These are phyloP conservation scores for Plasmodium gallinaceum DNA, from an alignment of 169 alveolate species.

Conservation along the genomic window DNA sequence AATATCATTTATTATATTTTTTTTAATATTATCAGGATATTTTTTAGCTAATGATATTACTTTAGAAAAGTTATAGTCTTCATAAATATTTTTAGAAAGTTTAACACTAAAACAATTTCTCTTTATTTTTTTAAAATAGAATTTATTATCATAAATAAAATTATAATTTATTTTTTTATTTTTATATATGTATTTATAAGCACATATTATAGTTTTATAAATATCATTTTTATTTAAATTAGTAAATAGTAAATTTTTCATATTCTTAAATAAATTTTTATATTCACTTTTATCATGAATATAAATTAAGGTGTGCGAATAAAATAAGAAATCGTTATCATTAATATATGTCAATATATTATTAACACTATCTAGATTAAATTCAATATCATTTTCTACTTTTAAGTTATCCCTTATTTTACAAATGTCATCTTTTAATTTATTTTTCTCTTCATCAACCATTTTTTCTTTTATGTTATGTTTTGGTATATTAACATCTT, in stretches of 20 bases:
- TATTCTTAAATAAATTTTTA: conserved; percentile 39
- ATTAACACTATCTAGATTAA: neutral
- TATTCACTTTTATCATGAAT: conserved; percentile 45
- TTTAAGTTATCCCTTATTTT: neutral
- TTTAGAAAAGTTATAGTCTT: conserved; percentile 17
- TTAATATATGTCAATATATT: conserved; percentile 33
- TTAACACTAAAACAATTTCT: neutral
- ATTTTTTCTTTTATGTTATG: neutral
- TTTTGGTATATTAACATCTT: neutral
- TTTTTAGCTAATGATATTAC: conserved; percentile 14
- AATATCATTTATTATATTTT: conserved; percentile 47
- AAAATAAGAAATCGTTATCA: conserved; percentile 59
- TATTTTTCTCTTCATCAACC: neutral
- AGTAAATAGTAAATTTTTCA: conserved; percentile 31
- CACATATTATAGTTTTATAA: conserved; percentile 36
- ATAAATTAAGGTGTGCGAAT: conserved; percentile 54
- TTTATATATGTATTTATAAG: conserved; percentile 21
- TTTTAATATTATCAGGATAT: conserved; percentile 52
- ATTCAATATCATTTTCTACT: neutral
- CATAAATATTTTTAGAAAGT: neutral
- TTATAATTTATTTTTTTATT: conserved; percentile 33
- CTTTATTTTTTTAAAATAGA: conserved; percentile 19
- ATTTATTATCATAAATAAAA: conserved; percentile 24
- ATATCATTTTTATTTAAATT: conserved; percentile 41
- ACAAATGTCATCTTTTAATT: neutral